These are phyloP conservation scores for Backusella sp. DNA, from an alignment of 192 early-diverging fungal genomes.

Conservation along the genomic window DNA sequence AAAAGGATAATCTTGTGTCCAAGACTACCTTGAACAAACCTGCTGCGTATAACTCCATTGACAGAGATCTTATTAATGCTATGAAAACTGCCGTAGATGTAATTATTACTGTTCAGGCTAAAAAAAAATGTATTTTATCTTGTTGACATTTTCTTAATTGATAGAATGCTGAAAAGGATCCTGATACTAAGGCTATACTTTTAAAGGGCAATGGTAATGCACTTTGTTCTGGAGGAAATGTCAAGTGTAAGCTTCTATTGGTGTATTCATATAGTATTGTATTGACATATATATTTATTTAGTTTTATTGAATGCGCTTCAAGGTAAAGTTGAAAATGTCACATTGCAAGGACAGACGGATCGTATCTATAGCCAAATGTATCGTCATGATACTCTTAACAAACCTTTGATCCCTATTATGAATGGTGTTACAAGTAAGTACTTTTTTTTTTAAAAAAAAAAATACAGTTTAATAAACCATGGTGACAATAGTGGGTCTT, in stretches of 20 bases:
- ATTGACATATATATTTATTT: constrained; percentile 20
- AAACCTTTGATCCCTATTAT: constrained; percentile 91
- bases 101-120: not conserved
- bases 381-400: constrained; percentile 79
- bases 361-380: constrained; percentile 86
- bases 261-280: constrained; percentile 13
- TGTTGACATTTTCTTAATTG: no score
- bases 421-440: constrained; percentile 76
- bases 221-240: constrained; percentile 93
- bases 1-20: not conserved
- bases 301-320: not conserved
- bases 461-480: not conserved
- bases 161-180: not conserved
- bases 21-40: not conserved
- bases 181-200: constrained; percentile 74
- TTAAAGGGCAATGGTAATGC: constrained; percentile 68
- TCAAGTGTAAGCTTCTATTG: constrained; percentile 40
- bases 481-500: constrained; percentile 77
- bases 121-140: no score
- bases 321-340: constrained; percentile 23
- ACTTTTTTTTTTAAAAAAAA: no score
- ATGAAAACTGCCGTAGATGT: not conserved
- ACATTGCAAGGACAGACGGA: not conserved
- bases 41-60: not conserved
- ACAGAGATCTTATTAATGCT: not conserved